phyloP scores from a whole-genome alignment of 2,329 filamentous ascomycete genomes.

The Aaosphaeria pasadenensis region DNA sequence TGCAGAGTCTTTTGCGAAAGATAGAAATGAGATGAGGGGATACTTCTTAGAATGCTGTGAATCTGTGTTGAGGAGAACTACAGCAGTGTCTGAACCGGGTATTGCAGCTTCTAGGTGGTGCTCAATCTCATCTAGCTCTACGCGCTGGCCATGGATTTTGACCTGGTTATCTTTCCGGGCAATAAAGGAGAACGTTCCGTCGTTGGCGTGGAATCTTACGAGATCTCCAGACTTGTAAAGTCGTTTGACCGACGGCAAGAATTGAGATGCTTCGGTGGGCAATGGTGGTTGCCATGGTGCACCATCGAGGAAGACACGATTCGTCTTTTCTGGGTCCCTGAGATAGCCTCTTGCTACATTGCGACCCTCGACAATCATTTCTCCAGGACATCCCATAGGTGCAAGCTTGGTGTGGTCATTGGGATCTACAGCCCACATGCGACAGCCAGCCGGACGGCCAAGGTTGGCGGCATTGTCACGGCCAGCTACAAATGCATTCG shows the following conservation, averaged over 20 bases:
- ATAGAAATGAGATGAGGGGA: conserved; percentile 1
- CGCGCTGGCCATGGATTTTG: conserved; percentile 10
- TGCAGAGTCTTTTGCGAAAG: background rate
- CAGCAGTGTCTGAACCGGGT: background rate
- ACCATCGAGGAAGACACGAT: conserved; percentile 24
- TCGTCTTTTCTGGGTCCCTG: conserved; percentile 15
- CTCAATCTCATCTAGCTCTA: conserved; percentile 11
- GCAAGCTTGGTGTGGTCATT: conserved; percentile 12
- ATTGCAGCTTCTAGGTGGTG: background rate
- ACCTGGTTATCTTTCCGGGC: conserved; percentile 8
- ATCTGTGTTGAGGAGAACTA: background rate
- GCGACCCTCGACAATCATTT: conserved; percentile 7
- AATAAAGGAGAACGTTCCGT: conserved; percentile 5
- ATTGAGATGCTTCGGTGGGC: background rate
- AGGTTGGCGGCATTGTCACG: too few species aligned
- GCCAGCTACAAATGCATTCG: too few species aligned
- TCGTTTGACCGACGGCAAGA: background rate
- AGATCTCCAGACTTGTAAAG: conserved; percentile 10
- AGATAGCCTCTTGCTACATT: conserved; percentile 26
- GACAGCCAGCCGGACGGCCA: too few species aligned
- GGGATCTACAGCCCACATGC: conserved; percentile 32
- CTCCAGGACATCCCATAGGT: conserved; percentile 4
- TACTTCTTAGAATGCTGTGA: conserved; percentile 2
- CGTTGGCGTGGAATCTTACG: background rate
- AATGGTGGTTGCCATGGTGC: conserved; percentile 2